A percentile compares a stretch with the other conserved stretches of the same genome.
These are phyloP conservation scores for Solanum tarijense DNA, from an alignment of 257 asterid species.

Conservation along the genomic window DNA sequence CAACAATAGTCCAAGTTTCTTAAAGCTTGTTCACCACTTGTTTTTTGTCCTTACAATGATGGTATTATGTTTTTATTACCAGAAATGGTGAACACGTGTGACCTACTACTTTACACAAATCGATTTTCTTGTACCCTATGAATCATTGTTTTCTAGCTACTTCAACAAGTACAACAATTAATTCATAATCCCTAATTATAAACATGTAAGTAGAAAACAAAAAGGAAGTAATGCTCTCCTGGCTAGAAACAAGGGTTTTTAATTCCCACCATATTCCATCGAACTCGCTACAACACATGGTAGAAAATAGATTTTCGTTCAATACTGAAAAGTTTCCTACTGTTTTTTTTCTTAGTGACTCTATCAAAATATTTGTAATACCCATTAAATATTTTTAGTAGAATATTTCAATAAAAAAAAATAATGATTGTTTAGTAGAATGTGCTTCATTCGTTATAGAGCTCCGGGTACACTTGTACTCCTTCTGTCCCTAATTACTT, in stretches of 20 bases:
- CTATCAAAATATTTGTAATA: background rate
- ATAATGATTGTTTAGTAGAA: background rate
- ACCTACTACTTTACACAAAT: background rate
- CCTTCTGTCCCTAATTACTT: too few relatives aligned
- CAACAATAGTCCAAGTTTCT: constrained; percentile 17
- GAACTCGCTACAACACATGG: background rate
- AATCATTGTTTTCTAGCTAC: background rate
- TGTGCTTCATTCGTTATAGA: background rate
- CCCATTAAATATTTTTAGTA: background rate
- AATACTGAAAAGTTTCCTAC: too few relatives aligned
- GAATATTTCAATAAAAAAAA: background rate
- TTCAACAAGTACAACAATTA: background rate
- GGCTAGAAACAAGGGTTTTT: background rate
- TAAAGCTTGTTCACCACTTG: constrained; percentile 18
- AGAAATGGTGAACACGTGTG: background rate
- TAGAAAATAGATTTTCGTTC: too few relatives aligned
- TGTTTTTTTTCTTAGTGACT: too few relatives aligned
- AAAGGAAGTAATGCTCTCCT: background rate
- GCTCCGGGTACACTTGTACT: too few relatives aligned
- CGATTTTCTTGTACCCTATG: background rate
- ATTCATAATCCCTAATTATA: background rate
- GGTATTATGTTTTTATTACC: background rate
- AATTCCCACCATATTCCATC: background rate
- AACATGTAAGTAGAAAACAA: background rate
- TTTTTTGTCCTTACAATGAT: constrained; percentile 28